Conservation (phyloP, 2,329 filamentous ascomycete species). For the Periconia macrospinosa region DNA sequence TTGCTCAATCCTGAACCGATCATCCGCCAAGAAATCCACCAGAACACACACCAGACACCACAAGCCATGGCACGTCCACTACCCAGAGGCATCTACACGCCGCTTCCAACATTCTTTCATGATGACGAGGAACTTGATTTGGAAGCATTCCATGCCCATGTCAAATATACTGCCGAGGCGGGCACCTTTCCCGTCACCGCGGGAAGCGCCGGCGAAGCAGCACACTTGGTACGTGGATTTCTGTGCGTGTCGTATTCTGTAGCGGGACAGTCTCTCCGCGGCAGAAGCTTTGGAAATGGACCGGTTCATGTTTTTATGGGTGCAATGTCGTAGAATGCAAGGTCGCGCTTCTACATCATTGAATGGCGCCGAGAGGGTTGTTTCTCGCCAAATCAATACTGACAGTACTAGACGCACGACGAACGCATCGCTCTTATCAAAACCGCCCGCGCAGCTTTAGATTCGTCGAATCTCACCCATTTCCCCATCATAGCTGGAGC, state of each 20-base stretch:
- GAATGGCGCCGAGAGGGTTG: too few species aligned
- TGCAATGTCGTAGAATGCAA: background rate
- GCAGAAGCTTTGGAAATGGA: too few species aligned
- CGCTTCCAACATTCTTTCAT: slow-evolving; percentile 4
- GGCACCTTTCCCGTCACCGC: background rate
- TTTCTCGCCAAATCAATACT: background rate
- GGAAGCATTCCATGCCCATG: background rate
- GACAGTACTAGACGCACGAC: background rate
- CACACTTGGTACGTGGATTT: background rate
- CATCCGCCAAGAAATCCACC: too few species aligned
- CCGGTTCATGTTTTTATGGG: background rate
- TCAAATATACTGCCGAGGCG: background rate
- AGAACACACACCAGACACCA: too few species aligned
- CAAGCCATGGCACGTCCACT: background rate
- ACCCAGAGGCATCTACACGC: slow-evolving; percentile 6
- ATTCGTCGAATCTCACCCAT: background rate
- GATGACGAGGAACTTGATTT: background rate
- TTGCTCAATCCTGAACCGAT: too few species aligned
- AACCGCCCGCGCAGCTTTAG: background rate
- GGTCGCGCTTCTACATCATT: too few species aligned
- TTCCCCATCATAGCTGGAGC: background rate
- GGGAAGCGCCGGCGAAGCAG: background rate
- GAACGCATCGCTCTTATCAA: slow-evolving; percentile 1
- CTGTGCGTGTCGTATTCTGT: too few species aligned
- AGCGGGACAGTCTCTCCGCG: too few species aligned